Evolutionary conservation across 495 filamentous ascomycete genomes (phyloP).

Genomic region (Melanomma pulvis-pyrius): DNA sequence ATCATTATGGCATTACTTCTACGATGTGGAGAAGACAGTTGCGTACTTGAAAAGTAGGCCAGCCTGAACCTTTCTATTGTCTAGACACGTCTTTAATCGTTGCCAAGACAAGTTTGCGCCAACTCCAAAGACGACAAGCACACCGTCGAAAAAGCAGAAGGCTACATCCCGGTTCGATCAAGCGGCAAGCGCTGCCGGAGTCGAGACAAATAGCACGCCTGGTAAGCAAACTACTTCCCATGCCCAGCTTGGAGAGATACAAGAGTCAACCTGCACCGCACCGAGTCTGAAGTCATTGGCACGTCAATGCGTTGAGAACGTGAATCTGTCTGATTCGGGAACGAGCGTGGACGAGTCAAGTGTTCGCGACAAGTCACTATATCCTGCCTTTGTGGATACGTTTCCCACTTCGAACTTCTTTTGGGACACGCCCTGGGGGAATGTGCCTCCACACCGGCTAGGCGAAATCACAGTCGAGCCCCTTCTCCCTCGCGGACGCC

Average conservation of each 20-base stretch:
- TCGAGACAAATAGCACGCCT: slow-evolving; percentile 3
- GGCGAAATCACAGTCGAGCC: slow-evolving; percentile 68
- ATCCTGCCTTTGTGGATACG: neutral
- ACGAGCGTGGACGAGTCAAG: slow-evolving; percentile 36
- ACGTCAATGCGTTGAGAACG: neutral
- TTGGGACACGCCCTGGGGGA: slow-evolving; percentile 82
- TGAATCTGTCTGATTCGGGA: neutral
- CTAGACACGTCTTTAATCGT: neutral
- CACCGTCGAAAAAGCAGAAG: slow-evolving; percentile 44
- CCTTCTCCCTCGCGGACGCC: slow-evolving; percentile 58
- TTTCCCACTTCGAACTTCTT: slow-evolving; percentile 66
- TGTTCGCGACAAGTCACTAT: slow-evolving; percentile 11
- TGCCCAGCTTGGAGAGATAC: neutral
- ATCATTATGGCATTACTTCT: slow-evolving; percentile 93
- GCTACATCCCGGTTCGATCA: slow-evolving; percentile 48
- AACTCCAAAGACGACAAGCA: slow-evolving; percentile 39
- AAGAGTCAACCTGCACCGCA: slow-evolving; percentile 16
- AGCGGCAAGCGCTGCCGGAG: slow-evolving; percentile 39
- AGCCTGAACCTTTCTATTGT: neutral
- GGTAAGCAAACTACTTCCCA: slow-evolving; percentile 28
- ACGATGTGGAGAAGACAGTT: slow-evolving; percentile 82
- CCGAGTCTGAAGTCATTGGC: neutral
- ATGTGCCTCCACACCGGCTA: slow-evolving; percentile 68
- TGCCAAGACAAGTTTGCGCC: slow-evolving; percentile 25
- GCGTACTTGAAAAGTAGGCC: slow-evolving; percentile 69